Conservation (phyloP, 345 rosid genomes). For the Eucalyptus guilfoylei region DNA sequence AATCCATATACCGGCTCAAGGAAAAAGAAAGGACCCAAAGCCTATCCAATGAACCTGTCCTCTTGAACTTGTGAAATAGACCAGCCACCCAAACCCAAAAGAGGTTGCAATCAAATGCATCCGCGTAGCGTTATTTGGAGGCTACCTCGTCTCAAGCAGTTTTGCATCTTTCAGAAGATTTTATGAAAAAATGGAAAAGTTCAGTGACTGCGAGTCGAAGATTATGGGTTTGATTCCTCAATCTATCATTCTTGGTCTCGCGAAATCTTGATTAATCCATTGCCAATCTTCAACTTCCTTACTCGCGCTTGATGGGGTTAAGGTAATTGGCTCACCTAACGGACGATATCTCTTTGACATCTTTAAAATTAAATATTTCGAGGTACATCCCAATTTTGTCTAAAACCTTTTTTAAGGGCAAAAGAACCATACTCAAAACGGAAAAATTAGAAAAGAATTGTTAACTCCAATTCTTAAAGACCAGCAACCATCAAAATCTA, state of each 20-base stretch:
- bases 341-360: background rate
- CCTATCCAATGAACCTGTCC: background rate
- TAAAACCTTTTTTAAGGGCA: fast-evolving
- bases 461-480: background rate
- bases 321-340: background rate
- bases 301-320: background rate
- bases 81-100: background rate
- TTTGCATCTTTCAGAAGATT: background rate
- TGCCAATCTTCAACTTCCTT: background rate
- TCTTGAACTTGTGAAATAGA: background rate
- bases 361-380: background rate
- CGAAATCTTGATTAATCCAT: background rate
- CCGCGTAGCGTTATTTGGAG: background rate
- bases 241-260: background rate
- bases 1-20: background rate
- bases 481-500: background rate
- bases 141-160: background rate
- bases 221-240: background rate
- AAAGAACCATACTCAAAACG: background rate
- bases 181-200: background rate
- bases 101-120: background rate
- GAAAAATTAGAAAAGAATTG: background rate
- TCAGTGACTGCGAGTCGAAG: background rate
- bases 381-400: background rate
- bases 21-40: background rate